Percentiles rank a stretch among this genome's conserved stretches.
phyloP scores from a whole-genome alignment of 306 rosid species.

The Vigna hirtella region DNA sequence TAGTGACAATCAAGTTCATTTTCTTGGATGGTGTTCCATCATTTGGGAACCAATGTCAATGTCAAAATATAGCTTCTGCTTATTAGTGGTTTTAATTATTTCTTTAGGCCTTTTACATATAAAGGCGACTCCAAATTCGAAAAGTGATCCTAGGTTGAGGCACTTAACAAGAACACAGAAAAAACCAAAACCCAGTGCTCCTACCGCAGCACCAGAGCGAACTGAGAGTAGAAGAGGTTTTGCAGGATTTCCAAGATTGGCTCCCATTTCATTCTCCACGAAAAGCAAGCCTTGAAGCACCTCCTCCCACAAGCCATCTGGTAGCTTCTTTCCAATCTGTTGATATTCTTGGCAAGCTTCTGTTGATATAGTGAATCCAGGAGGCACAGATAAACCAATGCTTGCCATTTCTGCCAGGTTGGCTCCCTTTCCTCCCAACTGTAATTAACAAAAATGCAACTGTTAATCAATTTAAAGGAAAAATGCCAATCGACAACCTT shows the following conservation, averaged over 20 bases:
- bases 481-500: background rate
- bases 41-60: no score
- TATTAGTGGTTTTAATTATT: no score
- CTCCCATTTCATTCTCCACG: conserved; percentile 79
- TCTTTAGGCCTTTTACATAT: no score
- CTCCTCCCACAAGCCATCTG: conserved; percentile 82
- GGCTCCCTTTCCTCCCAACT: conserved; percentile 99
- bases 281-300: conserved; percentile 68
- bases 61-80: no score
- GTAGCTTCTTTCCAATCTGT: conserved; percentile 64
- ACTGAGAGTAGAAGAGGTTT: conserved; percentile 89
- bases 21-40: no score
- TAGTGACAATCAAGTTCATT: no score
- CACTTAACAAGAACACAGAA: background rate
- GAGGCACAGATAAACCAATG: conserved; percentile 89
- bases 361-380: conserved; percentile 97
- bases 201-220: conserved; percentile 98
- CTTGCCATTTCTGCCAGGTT: conserved; percentile 98
- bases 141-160: conserved; percentile 9
- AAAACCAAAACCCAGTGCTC: conserved; percentile 29
- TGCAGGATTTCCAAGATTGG: conserved; percentile 82
- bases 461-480: conserved; percentile 34
- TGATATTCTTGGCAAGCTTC: conserved; percentile 98
- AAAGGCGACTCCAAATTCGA: no score
- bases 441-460: conserved; percentile 25